Percentiles rank a stretch among this genome's conserved stretches.
Evolutionary conservation across 2,329 filamentous ascomycete genomes (phyloP).

Genomic region (Nakataea oryzae): DNA sequence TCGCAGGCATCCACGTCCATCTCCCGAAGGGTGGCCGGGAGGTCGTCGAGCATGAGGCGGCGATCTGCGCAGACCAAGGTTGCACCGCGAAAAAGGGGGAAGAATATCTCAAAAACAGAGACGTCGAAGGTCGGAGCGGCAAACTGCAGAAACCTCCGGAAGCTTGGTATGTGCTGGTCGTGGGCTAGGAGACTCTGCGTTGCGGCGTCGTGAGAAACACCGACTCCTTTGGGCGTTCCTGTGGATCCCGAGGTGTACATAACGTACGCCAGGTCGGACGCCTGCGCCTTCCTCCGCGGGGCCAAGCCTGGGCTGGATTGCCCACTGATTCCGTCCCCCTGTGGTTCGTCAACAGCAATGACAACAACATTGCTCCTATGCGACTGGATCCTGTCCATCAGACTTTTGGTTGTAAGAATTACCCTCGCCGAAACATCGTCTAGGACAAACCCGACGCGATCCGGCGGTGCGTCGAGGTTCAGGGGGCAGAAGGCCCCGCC

Average conservation of each 20-base stretch:
- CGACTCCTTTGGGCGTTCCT: constrained; percentile 79
- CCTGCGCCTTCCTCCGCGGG: constrained; percentile 5
- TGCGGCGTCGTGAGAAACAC: constrained; percentile 67
- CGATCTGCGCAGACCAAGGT: constrained; percentile 67
- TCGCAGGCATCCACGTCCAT: constrained; percentile 75
- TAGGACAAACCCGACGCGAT: constrained; percentile 71
- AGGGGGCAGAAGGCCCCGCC: constrained; percentile 82
- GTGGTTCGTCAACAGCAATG: constrained; percentile 22
- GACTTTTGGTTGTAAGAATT: constrained; percentile 50
- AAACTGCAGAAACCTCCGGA: constrained; percentile 79
- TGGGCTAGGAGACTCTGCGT: constrained; percentile 79
- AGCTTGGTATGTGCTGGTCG: constrained; percentile 63
- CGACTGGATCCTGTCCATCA: constrained; percentile 27
- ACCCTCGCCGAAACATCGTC: constrained; percentile 63
- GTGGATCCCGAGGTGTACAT: constrained; percentile 93
- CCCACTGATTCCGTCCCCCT: constrained; percentile 2
- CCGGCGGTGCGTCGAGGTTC: constrained; percentile 64
- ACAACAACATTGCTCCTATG: constrained; percentile 18
- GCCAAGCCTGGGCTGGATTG: neutral
- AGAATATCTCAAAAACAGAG: constrained; percentile 91
- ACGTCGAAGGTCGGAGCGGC: constrained; percentile 91
- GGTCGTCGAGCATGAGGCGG: constrained; percentile 60
- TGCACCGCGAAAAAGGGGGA: constrained; percentile 62
- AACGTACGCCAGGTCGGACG: constrained; percentile 61
- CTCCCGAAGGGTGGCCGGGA: constrained; percentile 53